phyloP scores from a whole-genome alignment of 2,329 filamentous ascomycete species.

The Stachybotrys chartarum region DNA sequence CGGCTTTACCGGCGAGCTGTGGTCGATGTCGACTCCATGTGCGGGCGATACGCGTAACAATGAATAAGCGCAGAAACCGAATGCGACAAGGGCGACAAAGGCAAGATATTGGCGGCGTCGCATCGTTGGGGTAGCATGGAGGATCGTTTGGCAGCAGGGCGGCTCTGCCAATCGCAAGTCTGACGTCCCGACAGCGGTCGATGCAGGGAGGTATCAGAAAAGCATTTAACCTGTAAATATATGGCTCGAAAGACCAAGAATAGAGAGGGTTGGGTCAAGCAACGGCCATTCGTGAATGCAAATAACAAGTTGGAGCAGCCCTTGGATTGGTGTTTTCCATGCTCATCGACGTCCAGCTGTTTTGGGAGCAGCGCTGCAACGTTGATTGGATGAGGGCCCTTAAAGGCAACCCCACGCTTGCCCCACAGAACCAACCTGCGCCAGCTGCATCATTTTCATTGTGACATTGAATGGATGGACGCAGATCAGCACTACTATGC shows the following conservation, averaged over 20 bases:
- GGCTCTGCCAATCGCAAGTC: neutral
- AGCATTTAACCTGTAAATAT: neutral
- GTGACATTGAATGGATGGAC: no score
- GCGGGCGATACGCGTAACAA: slow-evolving; percentile 11
- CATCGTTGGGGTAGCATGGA: slow-evolving; percentile 15
- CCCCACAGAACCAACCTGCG: neutral
- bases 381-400: neutral
- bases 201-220: neutral
- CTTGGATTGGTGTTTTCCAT: neutral
- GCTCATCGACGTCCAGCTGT: neutral
- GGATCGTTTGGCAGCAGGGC: neutral
- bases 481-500: no score
- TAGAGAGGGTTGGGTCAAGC: neutral
- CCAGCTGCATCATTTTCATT: no score
- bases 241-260: neutral
- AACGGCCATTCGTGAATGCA: neutral
- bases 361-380: neutral
- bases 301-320: no score
- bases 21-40: neutral
- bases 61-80: slow-evolving; percentile 29
- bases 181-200: neutral
- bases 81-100: slow-evolving; percentile 25
- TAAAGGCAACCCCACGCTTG: slow-evolving; percentile 1
- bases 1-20: neutral
- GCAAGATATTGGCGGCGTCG: slow-evolving; percentile 32